These are phyloP conservation scores for Stephanodiscus minutulus DNA, from an alignment of 108 stramenopile genomes.

Conservation along the genomic window DNA sequence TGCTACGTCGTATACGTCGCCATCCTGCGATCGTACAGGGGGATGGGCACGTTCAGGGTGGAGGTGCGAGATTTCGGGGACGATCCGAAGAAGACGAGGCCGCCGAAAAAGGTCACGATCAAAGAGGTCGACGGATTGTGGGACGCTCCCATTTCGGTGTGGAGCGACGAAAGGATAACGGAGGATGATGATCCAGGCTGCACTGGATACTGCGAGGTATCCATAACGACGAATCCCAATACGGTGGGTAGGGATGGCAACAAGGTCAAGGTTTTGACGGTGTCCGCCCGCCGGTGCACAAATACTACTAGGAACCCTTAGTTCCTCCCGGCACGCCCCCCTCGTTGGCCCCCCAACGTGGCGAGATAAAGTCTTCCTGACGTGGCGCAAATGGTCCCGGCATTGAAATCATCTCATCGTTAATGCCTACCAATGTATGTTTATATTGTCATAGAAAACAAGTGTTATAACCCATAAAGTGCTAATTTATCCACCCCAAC, in stretches of 20 bases:
- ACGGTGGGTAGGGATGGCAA: conserved; percentile 52
- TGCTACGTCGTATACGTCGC: conserved; percentile 62
- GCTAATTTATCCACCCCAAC: too few species aligned
- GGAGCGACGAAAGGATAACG: conserved; percentile 56
- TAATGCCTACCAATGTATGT: too few species aligned
- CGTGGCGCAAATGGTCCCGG: too few species aligned
- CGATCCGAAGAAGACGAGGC: not conserved
- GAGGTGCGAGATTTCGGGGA: conserved; percentile 47
- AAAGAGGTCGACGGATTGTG: conserved; percentile 53
- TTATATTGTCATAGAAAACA: too few species aligned
- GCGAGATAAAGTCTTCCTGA: too few species aligned
- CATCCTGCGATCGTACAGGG: conserved; percentile 59
- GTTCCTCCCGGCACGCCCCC: too few species aligned
- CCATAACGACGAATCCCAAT: conserved; percentile 46
- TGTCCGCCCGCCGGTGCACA: conserved; percentile 50
- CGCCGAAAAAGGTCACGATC: conserved; percentile 19
- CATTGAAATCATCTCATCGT: too few species aligned
- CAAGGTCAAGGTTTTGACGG: conserved; percentile 63
- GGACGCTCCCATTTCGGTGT: conserved; percentile 56
- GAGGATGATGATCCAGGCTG: conserved; percentile 46
- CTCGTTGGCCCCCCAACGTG: too few species aligned
- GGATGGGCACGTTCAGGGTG: conserved; percentile 52
- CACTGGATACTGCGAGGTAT: conserved; percentile 60
- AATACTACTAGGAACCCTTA: conserved; percentile 9
- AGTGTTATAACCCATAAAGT: too few species aligned